Conservation (phyloP, 2,329 filamentous ascomycete genomes). For the Aspergillus brasiliensis region DNA sequence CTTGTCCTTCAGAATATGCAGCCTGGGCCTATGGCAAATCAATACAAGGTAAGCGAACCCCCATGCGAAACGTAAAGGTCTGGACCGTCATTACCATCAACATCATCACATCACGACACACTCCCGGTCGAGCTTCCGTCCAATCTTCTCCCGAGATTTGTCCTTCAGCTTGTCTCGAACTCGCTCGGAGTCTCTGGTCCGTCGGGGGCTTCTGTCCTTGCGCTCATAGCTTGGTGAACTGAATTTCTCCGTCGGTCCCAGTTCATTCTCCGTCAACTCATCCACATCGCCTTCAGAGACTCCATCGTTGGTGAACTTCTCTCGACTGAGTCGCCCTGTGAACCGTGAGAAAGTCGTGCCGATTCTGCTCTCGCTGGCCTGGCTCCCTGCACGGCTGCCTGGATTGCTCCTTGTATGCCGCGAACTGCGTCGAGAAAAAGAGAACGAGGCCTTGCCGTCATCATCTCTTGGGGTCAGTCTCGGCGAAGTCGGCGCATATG, state of each 20-base stretch:
- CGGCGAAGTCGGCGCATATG: slow-evolving; percentile 28
- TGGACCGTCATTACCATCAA: neutral
- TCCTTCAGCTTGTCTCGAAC: slow-evolving; percentile 34
- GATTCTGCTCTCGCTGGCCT: slow-evolving; percentile 39
- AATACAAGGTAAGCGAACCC: neutral
- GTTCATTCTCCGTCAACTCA: slow-evolving; percentile 27
- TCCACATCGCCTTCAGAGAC: slow-evolving; percentile 31
- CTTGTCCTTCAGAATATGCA: neutral
- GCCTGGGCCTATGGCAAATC: neutral
- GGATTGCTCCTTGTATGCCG: slow-evolving; percentile 34
- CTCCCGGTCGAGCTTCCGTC: slow-evolving; percentile 44
- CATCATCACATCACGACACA: slow-evolving; percentile 45
- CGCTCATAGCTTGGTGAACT: slow-evolving; percentile 19
- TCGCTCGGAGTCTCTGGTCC: slow-evolving; percentile 24
- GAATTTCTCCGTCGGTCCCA: slow-evolving; percentile 19
- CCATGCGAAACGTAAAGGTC: neutral
- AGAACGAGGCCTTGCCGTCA: slow-evolving; percentile 24
- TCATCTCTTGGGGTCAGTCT: slow-evolving; percentile 28
- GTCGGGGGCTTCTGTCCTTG: slow-evolving; percentile 28
- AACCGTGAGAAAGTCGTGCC: slow-evolving; percentile 40
- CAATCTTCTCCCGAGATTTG: slow-evolving; percentile 39
- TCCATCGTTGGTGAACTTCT: slow-evolving; percentile 33
- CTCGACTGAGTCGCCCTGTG: slow-evolving; percentile 33
- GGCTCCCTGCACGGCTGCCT: slow-evolving; percentile 39
- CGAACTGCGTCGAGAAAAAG: slow-evolving; percentile 33